Evolutionary conservation across 345 rosid species (phyloP).

Genomic region (Aquilaria sinensis): DNA sequence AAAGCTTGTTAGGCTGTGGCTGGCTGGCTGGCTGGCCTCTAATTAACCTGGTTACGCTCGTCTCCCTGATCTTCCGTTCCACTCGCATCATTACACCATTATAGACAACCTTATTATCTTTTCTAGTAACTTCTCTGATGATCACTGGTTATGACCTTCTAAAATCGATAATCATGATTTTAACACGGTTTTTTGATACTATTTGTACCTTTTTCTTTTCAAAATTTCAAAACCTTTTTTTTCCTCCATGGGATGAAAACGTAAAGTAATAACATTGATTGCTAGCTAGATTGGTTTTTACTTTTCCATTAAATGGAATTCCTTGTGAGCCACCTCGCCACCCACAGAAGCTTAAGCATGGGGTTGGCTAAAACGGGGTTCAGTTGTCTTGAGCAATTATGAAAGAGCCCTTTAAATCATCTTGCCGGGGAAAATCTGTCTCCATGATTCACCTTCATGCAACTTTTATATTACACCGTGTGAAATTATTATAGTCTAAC

Average conservation of each 20-base stretch:
- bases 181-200: too few relatives aligned
- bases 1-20: background rate
- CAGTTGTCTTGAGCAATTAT: slow-evolving; percentile 17
- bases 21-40: background rate
- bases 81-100: slow-evolving; percentile 14
- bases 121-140: background rate
- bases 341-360: too few relatives aligned
- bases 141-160: slow-evolving; percentile 2
- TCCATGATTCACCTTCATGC: slow-evolving; percentile 30
- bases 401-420: slow-evolving; percentile 40
- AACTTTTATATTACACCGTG: slow-evolving; percentile 11
- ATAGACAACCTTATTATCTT: slow-evolving; percentile 6
- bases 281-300: too few relatives aligned
- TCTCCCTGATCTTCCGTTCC: slow-evolving; percentile 22
- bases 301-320: too few relatives aligned
- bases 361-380: too few relatives aligned
- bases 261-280: too few relatives aligned
- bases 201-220: too few relatives aligned
- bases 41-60: slow-evolving; percentile 29
- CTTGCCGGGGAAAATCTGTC: slow-evolving; percentile 39
- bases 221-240: too few relatives aligned
- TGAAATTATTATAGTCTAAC: background rate
- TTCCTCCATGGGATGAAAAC: too few relatives aligned
- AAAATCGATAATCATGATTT: slow-evolving; percentile 2
- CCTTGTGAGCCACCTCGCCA: too few relatives aligned